These are phyloP conservation scores for Hippophae rhamnoides DNA, from an alignment of 306 rosid species.

Conservation along the genomic window DNA sequence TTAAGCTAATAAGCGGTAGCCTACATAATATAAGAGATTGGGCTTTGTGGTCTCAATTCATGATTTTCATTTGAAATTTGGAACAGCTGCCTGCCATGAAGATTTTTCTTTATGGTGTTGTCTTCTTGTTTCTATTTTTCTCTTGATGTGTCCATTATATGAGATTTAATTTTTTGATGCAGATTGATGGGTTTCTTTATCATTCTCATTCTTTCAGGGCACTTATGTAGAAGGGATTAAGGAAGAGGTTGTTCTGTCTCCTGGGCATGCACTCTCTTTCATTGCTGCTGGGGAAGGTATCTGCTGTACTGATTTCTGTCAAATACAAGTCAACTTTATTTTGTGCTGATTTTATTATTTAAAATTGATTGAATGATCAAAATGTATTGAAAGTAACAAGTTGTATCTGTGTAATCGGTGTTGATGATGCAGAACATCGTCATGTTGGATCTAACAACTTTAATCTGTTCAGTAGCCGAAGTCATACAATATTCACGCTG, in stretches of 20 bases:
- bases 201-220: slow-evolving; percentile 49
- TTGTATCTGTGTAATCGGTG: slow-evolving; percentile 7
- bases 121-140: too few species aligned
- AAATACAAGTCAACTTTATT: background rate
- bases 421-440: slow-evolving; percentile 76
- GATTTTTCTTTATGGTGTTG: too few species aligned
- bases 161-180: background rate
- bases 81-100: too few species aligned
- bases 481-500: slow-evolving; percentile 97
- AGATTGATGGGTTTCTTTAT: slow-evolving; percentile 5
- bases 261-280: slow-evolving; percentile 97
- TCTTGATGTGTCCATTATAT: background rate
- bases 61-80: too few species aligned
- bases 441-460: slow-evolving; percentile 99
- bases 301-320: slow-evolving; percentile 9
- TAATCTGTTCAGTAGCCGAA: slow-evolving; percentile 95
- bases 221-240: slow-evolving; percentile 99
- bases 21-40: too few species aligned
- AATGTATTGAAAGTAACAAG: background rate
- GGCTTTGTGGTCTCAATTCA: too few species aligned
- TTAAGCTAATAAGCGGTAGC: too few species aligned
- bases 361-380: slow-evolving; percentile 3
- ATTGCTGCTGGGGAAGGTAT: slow-evolving; percentile 99
- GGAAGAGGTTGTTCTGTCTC: slow-evolving; percentile 97
- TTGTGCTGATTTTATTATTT: slow-evolving; percentile 1